Evolutionary conservation across 2,329 filamentous ascomycete genomes (phyloP).

Genomic region (Ceratocystis eucalypticola): DNA sequence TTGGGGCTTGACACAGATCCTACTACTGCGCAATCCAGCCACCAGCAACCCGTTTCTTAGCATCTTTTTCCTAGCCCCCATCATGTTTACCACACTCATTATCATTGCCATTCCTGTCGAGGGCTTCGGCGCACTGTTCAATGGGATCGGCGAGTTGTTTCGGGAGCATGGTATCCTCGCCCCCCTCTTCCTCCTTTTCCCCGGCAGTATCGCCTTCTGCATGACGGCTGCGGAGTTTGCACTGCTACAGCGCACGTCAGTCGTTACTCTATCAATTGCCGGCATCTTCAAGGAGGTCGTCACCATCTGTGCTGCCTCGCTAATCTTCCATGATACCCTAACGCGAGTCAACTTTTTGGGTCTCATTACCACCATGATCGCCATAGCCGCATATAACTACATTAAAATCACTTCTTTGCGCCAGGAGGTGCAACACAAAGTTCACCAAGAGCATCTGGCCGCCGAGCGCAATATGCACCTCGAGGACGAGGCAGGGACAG

Average conservation of each 20-base stretch:
- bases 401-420: slow-evolving; percentile 89
- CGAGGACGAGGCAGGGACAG: slow-evolving; percentile 60
- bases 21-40: slow-evolving; percentile 82
- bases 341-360: slow-evolving; percentile 80
- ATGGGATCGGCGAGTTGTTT: slow-evolving; percentile 50
- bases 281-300: slow-evolving; percentile 99
- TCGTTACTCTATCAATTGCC: slow-evolving; percentile 90
- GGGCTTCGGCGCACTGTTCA: slow-evolving; percentile 53
- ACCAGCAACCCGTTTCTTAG: slow-evolving; percentile 94
- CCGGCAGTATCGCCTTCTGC: slow-evolving; percentile 78
- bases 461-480: slow-evolving; percentile 76
- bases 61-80: slow-evolving; percentile 91
- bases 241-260: slow-evolving; percentile 82
- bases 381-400: slow-evolving; percentile 85
- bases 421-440: slow-evolving; percentile 49
- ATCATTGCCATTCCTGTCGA: slow-evolving; percentile 76
- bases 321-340: slow-evolving; percentile 79
- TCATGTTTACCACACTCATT: slow-evolving; percentile 83
- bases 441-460: slow-evolving; percentile 31
- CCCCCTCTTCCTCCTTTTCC: slow-evolving; percentile 69
- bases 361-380: slow-evolving; percentile 72
- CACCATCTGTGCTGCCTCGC: slow-evolving; percentile 75
- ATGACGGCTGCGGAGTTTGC: slow-evolving; percentile 98
- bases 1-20: slow-evolving; percentile 96
- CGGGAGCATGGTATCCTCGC: slow-evolving; percentile 57